phyloP scores from a whole-genome alignment of 352 stramenopile genomes.

The Phytophthora aleatoria region DNA sequence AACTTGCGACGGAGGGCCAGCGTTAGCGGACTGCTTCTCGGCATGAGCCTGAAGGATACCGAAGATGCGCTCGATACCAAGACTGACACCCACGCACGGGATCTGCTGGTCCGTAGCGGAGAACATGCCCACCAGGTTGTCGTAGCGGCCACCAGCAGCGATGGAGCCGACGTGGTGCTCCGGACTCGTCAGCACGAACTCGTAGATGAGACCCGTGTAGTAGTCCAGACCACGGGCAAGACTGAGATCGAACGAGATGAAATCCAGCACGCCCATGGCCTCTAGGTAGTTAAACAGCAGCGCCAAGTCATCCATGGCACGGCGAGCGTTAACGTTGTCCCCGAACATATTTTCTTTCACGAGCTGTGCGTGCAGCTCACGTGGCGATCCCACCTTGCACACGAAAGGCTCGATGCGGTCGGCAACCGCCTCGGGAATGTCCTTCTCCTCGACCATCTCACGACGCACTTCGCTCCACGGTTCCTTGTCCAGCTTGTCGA shows the following conservation, averaged over 20 bases:
- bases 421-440: conserved; percentile 87
- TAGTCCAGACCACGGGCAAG: conserved; percentile 98
- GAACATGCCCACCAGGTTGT: conserved; percentile 99
- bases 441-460: conserved; percentile 99
- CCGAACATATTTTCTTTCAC: conserved; percentile 89
- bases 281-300: conserved; percentile 98
- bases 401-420: conserved; percentile 97
- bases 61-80: conserved; percentile 99
- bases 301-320: conserved; percentile 92
- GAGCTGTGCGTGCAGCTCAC: conserved; percentile 83
- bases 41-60: conserved; percentile 96
- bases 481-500: conserved; percentile 99
- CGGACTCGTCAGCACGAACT: conserved; percentile 94
- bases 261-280: conserved; percentile 95
- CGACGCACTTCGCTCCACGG: conserved; percentile 88
- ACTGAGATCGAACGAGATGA: conserved; percentile 96
- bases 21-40: conserved; percentile 54
- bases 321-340: conserved; percentile 81
- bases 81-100: conserved; percentile 97
- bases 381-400: conserved; percentile 86
- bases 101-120: conserved; percentile 94
- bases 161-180: conserved; percentile 96
- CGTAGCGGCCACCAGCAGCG: conserved; percentile 96
- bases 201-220: conserved; percentile 99
- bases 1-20: conserved; percentile 79